Conservation (phyloP, 2,329 filamentous ascomycete genomes). For the Thielaviopsis euricoi region DNA sequence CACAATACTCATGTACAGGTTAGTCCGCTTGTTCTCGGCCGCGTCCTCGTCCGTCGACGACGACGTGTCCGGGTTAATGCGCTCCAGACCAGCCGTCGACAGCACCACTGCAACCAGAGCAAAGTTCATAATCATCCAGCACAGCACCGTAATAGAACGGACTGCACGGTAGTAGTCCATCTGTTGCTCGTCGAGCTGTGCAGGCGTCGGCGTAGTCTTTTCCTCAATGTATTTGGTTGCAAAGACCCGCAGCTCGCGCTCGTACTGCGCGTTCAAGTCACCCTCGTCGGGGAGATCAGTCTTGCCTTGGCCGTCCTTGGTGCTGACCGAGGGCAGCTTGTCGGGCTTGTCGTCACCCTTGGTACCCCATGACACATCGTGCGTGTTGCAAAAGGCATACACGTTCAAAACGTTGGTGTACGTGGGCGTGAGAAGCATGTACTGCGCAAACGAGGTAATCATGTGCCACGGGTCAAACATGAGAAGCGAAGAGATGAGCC, state of each 20-base stretch:
- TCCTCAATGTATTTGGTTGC: conserved; percentile 57
- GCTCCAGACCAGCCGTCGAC: conserved; percentile 67
- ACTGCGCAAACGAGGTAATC: conserved; percentile 97
- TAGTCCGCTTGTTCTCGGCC: conserved; percentile 40
- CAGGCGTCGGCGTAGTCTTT: conserved; percentile 39
- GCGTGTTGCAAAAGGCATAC: conserved; percentile 99
- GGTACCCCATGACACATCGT: conserved; percentile 98
- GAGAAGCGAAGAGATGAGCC: conserved; percentile 76
- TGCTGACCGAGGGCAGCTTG: conserved; percentile 71
- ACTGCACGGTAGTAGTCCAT: conserved; percentile 98
- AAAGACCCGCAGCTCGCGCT: conserved; percentile 64
- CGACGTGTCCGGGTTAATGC: conserved; percentile 33
- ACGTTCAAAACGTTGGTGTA: conserved; percentile 99
- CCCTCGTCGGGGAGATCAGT: conserved; percentile 91
- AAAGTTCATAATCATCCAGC: conserved; percentile 96
- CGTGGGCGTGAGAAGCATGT: conserved; percentile 82
- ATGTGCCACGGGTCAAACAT: conserved; percentile 99
- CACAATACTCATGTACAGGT: conserved; percentile 73
- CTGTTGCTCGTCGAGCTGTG: conserved; percentile 58
- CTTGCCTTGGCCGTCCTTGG: conserved; percentile 80
- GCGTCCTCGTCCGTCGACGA: conserved; percentile 16
- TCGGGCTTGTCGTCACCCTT: conserved; percentile 96
- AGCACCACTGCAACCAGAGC: conserved; percentile 73
- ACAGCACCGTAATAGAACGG: conserved; percentile 74
- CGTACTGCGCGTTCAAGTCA: conserved; percentile 89